Base-by-base conservation (phyloP, 2,329 filamentous ascomycete species). In the Scytalidium lignicola region DNA sequence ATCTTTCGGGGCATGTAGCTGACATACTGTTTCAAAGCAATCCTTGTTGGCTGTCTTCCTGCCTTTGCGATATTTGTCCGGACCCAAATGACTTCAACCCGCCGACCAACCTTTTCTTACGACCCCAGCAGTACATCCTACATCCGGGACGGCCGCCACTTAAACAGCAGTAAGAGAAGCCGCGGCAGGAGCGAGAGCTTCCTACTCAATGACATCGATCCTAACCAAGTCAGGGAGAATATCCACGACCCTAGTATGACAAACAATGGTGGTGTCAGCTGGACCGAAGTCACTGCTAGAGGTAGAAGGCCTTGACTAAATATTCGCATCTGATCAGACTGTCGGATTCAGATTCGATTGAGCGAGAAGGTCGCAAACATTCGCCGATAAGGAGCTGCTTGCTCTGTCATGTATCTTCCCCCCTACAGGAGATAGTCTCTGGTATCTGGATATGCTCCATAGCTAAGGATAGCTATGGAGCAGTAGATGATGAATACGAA, bases 51-150 rank as follows among this genome's bases (percentile, higher is more conserved):
- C 5, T 55, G 53, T 37, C 53, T 55, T 12, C 53, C 53, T 3
- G 46, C 53, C 15, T 55, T 55, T n/a, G 53, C 53, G 7, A 50
- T 55, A 20, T 55, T 55, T 32, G 32, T 55, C 39, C 51, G 53
- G 12, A 47, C 44, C 17, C 41, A 44, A 32, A 47, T 54, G 37
- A 40, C 44, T 20, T 32, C 37, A n/a, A 39, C 48, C 20, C 44
- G 39, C n/a, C 47, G 43, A 13, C 26, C 12, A 3, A 47, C 43
- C 28, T 26, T 41, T 7, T 19, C 28, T 13, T 44, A 50, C 10
- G 23, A 20, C 7, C 23, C 23, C 10, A 15, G 23, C 20, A 21
- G 32, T 13, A 15, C 32, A 41, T 20, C 15, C 37, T 12, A 37
- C 32, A 15, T 19, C 18, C 20, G 28, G 47, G 37, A 2, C 28